Evolutionary conservation across 176 grass and related monocot genomes (phyloP).

Genomic region (Chrysopogon serrulatus): DNA sequence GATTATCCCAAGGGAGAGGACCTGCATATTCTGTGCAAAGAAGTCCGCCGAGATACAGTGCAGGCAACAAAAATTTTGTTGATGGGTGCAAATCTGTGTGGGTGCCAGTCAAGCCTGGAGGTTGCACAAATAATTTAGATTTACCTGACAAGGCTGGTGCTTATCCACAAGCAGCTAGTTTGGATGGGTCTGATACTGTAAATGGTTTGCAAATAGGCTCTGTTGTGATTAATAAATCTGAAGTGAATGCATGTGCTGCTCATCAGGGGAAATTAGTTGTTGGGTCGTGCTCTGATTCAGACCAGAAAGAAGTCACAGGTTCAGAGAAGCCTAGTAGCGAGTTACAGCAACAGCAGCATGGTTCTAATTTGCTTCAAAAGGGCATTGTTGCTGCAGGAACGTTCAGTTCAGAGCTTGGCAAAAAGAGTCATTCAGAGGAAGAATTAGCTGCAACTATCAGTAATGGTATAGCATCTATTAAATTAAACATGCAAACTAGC

Average conservation of each 20-base stretch:
- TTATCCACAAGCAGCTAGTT: no score
- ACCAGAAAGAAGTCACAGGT: neutral
- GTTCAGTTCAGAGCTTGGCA: no score
- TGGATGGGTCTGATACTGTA: no score
- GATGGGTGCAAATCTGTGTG: neutral
- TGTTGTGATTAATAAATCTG: neutral
- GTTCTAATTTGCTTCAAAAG: no score
- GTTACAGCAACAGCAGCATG: no score
- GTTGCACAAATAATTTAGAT: neutral
- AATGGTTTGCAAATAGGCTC: no score
- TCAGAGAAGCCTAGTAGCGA: neutral
- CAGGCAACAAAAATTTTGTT: neutral
- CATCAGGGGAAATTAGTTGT: neutral
- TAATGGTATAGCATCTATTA: no score
- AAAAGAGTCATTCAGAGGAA: no score
- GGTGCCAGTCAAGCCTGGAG: neutral
- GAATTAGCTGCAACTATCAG: no score
- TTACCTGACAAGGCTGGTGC: no score
- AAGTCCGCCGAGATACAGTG: neutral
- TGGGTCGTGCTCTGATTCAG: neutral
- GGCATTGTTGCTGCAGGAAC: no score
- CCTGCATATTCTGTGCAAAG: neutral
- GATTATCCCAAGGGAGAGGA: neutral
- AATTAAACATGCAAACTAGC: no score
- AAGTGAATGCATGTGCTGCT: neutral